These are phyloP conservation scores for Cenococcum geophilum DNA, from an alignment of 495 filamentous ascomycete genomes.

Conservation along the genomic window DNA sequence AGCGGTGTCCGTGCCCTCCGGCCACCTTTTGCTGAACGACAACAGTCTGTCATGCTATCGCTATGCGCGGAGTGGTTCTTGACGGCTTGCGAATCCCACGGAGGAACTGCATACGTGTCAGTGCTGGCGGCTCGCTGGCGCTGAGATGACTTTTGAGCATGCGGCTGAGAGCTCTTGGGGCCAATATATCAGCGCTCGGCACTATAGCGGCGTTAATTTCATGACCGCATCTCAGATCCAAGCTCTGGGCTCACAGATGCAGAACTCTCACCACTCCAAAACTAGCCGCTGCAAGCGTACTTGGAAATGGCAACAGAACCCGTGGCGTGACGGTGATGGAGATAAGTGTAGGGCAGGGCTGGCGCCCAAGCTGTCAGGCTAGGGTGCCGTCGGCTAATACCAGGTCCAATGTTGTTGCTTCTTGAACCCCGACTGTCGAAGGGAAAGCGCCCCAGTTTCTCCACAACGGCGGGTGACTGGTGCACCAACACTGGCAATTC, in stretches of 20 bases:
- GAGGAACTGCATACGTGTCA: background rate
- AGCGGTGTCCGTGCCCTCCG: background rate
- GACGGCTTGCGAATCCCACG: background rate
- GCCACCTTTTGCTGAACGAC: background rate
- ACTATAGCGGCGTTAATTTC: constrained; percentile 9
- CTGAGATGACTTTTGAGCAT: constrained; percentile 3
- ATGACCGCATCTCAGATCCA: constrained; percentile 29
- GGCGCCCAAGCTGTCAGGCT: constrained; percentile 7
- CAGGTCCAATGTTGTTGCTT: constrained; percentile 14
- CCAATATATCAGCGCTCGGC: constrained; percentile 22
- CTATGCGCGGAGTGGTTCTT: background rate
- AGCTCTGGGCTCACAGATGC: constrained; percentile 26
- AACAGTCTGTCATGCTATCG: background rate
- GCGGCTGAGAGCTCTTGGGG: constrained; percentile 25
- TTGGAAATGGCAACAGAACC: constrained; percentile 20
- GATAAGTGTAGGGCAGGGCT: constrained; percentile 28
- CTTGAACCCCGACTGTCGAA: background rate
- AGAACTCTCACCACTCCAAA: constrained; percentile 14
- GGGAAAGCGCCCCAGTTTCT: background rate
- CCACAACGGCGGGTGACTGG: background rate
- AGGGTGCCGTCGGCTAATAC: constrained; percentile 28
- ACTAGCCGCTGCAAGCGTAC: constrained; percentile 30
- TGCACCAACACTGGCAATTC: background rate
- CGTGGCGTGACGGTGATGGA: constrained; percentile 21
- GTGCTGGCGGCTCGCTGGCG: constrained; percentile 1